Conservation (phyloP, 768 basidiomycete species). For the Rhizopogon rudus region DNA sequence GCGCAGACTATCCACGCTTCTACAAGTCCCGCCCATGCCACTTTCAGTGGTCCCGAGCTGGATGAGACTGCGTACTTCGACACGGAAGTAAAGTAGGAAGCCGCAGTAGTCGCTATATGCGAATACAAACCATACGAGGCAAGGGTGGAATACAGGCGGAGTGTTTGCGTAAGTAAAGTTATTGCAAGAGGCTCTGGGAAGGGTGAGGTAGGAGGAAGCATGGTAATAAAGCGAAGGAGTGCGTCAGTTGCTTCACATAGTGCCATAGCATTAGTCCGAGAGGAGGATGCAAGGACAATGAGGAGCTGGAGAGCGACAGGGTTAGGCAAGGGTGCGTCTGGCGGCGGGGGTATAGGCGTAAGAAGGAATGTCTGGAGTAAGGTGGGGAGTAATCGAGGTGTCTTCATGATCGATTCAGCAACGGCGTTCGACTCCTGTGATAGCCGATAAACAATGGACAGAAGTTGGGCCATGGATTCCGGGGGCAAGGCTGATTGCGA, state of each 20-base stretch:
- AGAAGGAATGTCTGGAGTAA: constrained; percentile 56
- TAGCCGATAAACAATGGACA: constrained; percentile 56
- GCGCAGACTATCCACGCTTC: constrained; percentile 79
- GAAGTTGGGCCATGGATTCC: constrained; percentile 49
- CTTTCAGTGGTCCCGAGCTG: constrained; percentile 24
- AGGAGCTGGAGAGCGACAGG: constrained; percentile 54
- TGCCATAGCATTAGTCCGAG: constrained; percentile 59
- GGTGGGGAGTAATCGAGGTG: constrained; percentile 46
- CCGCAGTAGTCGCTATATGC: constrained; percentile 57
- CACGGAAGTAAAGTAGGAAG: constrained; percentile 49
- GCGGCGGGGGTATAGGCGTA: constrained; percentile 40
- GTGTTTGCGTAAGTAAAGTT: constrained; percentile 47
- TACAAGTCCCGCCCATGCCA: constrained; percentile 55
- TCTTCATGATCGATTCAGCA: constrained; percentile 47
- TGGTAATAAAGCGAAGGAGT: constrained; percentile 66
- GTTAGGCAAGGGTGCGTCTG: constrained; percentile 30
- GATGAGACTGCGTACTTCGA: constrained; percentile 40
- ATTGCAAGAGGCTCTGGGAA: constrained; percentile 33
- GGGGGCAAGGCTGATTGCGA: constrained; percentile 38
- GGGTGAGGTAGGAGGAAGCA: constrained; percentile 42
- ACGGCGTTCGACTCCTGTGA: constrained; percentile 52
- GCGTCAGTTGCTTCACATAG: constrained; percentile 56
- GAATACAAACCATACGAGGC: constrained; percentile 79
- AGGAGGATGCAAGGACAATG: constrained; percentile 51
- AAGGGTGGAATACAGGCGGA: constrained; percentile 60